phyloP scores from a whole-genome alignment of 2,329 filamentous ascomycete species.

The Hymenoscyphus linearis region DNA sequence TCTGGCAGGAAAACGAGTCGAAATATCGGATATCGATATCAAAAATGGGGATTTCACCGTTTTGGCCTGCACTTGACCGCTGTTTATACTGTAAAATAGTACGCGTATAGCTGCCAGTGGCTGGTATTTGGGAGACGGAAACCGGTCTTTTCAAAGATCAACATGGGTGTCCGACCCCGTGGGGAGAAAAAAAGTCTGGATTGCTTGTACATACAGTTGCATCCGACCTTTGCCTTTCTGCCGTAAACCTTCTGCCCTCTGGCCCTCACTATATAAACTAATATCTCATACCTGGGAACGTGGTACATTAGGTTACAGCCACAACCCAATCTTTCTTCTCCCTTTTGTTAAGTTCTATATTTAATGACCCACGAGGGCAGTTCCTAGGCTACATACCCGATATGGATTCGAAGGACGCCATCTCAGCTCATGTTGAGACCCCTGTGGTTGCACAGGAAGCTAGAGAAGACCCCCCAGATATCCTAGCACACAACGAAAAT shows the following conservation, averaged over 20 bases:
- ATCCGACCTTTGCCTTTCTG: not conserved
- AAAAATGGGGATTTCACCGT: not conserved
- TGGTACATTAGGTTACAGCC: too few relatives aligned
- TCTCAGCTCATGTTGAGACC: constrained; percentile 13
- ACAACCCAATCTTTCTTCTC: not conserved
- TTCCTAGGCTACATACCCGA: not conserved
- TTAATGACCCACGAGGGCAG: not conserved
- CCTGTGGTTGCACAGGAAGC: not conserved
- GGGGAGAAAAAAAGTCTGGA: not conserved
- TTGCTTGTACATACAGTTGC: constrained; percentile 7
- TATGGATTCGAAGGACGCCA: constrained; percentile 9
- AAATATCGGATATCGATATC: not conserved
- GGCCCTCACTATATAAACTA: not conserved
- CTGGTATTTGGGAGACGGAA: not conserved
- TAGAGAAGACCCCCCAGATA: constrained; percentile 9
- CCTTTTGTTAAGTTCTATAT: not conserved
- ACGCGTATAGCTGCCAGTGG: too few relatives aligned
- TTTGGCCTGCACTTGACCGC: not conserved
- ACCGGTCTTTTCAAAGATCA: too few relatives aligned
- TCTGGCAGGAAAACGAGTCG: not conserved
- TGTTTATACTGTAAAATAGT: not conserved
- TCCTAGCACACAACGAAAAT: constrained; percentile 11
- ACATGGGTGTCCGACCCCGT: not conserved
- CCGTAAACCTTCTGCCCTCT: not conserved
- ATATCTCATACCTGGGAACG: not conserved